phyloP scores from a whole-genome alignment of 208 protist species.

The Leishmania martiniquensis region DNA sequence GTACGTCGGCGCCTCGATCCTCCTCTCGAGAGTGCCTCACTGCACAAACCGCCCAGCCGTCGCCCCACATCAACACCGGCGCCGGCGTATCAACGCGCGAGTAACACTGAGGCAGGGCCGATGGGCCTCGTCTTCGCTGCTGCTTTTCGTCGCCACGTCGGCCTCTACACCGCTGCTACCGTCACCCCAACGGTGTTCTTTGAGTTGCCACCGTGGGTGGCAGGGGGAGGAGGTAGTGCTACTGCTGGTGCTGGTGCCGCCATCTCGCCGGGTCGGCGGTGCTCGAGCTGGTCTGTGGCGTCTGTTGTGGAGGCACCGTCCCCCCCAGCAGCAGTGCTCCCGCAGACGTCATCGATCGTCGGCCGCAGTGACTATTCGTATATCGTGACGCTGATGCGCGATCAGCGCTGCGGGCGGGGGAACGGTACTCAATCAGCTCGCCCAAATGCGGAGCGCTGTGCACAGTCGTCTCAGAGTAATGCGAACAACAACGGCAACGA shows the following conservation, averaged over 20 bases:
- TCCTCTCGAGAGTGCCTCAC: not conserved
- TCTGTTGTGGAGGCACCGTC: conserved; percentile 26
- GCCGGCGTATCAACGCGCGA: not conserved
- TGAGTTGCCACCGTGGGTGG: conserved; percentile 6
- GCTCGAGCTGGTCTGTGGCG: conserved; percentile 8
- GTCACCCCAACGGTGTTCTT: conserved; percentile 23
- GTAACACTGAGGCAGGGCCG: not conserved
- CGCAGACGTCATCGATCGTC: not conserved
- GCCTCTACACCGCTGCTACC: conserved; percentile 22
- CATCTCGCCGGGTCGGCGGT: not conserved
- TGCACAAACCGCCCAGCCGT: not conserved
- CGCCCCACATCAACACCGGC: not conserved
- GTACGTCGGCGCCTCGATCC: conserved; percentile 8
- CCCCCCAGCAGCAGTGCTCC: not conserved
- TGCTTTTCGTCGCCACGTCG: conserved; percentile 18
- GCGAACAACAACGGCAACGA: not conserved
- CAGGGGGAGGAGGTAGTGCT: not conserved
- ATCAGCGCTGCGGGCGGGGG: not conserved
- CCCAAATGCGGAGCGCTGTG: not conserved
- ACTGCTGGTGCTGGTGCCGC: not conserved
- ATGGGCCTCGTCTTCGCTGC: conserved; percentile 22
- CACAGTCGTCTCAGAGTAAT: not conserved
- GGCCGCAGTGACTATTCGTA: conserved; percentile 12
- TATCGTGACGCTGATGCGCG: conserved; percentile 11
- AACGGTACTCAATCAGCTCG: not conserved